These are phyloP conservation scores for Tillandsia leiboldiana DNA, from an alignment of 176 grass and related monocot genomes.

Conservation along the genomic window DNA sequence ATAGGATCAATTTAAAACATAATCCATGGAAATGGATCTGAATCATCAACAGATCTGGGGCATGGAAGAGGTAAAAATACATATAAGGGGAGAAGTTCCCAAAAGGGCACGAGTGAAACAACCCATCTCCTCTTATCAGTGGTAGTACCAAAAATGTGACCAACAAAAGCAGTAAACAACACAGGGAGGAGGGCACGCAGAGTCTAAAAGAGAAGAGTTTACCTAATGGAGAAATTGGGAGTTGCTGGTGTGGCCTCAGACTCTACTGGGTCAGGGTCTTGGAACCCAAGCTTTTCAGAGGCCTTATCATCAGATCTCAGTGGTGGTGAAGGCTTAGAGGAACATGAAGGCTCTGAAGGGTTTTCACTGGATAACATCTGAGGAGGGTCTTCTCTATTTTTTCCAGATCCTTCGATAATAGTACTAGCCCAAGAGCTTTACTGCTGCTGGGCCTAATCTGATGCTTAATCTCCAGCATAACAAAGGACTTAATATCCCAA, in stretches of 20 bases:
- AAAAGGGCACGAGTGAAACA: no score
- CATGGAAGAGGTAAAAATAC: no score
- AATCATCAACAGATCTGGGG: no score
- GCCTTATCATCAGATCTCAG: slow-evolving; percentile 31
- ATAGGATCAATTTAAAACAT: no score
- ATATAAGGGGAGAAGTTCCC: no score
- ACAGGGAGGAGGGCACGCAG: background rate
- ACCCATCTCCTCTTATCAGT: no score
- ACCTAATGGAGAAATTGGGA: slow-evolving; percentile 93
- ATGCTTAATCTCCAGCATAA: slow-evolving; percentile 83
- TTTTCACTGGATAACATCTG: slow-evolving; percentile 90
- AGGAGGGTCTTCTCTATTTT: slow-evolving; percentile 45
- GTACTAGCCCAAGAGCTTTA: slow-evolving; percentile 65
- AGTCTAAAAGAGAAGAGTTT: slow-evolving; percentile 10
- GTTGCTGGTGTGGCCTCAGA: slow-evolving; percentile 32
- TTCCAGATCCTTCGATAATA: slow-evolving; percentile 31
- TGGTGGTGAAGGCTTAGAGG: slow-evolving; percentile 33
- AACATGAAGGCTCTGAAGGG: slow-evolving; percentile 57
- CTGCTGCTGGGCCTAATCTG: slow-evolving; percentile 69
- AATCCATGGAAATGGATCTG: no score
- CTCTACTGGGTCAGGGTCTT: background rate
- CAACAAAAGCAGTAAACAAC: background rate
- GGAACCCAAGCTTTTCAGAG: slow-evolving; percentile 25
- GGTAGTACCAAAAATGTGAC: background rate
- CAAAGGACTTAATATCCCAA: slow-evolving; percentile 10